Evolutionary conservation across 2,329 filamentous ascomycete species (phyloP).

Genomic region (Fusarium concolor): DNA sequence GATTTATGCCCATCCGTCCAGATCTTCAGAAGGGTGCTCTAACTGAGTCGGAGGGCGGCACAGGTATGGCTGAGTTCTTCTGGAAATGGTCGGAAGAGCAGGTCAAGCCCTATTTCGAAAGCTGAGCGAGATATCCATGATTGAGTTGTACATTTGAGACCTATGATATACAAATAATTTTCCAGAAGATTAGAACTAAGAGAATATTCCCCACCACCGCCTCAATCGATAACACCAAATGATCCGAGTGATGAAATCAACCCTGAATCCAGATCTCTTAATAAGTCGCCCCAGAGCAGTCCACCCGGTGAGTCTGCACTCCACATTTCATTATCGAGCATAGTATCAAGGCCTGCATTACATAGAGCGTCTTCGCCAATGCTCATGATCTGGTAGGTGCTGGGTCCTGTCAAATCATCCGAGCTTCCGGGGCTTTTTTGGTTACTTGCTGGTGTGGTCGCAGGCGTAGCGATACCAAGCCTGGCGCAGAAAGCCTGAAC

Average conservation of each 20-base stretch:
- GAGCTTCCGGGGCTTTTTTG: neutral
- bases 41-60: constrained; percentile 53
- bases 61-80: constrained; percentile 52
- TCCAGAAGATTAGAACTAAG: too few species aligned
- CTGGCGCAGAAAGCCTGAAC: constrained; percentile 37
- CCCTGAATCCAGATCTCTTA: constrained; percentile 37
- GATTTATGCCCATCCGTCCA: constrained; percentile 50
- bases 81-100: constrained; percentile 58
- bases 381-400: constrained; percentile 28
- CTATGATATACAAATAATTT: neutral
- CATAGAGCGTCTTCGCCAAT: constrained; percentile 18
- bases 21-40: constrained; percentile 50
- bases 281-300: constrained; percentile 42
- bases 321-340: constrained; percentile 27
- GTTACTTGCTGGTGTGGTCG: constrained; percentile 5
- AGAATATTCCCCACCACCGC: neutral
- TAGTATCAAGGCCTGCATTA: constrained; percentile 1
- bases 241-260: constrained; percentile 47
- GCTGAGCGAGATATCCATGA: neutral
- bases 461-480: constrained; percentile 37
- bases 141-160: neutral
- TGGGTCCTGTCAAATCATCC: neutral
- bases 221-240: constrained; percentile 17
- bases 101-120: constrained; percentile 43
- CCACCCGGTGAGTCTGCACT: constrained; percentile 17